A percentile compares a stretch with the other conserved stretches of the same genome.
Evolutionary conservation across 73 alveolate genomes (phyloP).

Genomic region (Blepharisma japonicum): DNA sequence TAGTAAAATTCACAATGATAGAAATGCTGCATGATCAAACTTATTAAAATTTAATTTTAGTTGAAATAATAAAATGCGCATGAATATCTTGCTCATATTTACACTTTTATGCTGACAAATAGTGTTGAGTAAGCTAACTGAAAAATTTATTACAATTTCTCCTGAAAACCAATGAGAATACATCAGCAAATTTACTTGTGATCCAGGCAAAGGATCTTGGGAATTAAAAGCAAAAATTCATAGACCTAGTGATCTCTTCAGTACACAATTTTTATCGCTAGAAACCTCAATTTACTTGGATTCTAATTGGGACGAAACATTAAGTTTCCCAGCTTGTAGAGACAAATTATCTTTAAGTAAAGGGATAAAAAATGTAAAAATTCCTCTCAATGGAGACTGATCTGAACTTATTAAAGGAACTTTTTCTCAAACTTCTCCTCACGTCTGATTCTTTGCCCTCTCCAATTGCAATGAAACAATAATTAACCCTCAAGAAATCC

Average conservation of each 20-base stretch:
- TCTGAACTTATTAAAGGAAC: neutral
- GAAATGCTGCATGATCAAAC: too few species aligned
- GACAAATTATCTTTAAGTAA: neutral
- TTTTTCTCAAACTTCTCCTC: neutral
- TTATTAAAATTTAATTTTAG: too few species aligned
- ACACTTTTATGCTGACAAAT: too few species aligned
- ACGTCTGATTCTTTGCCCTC: conserved; percentile 13
- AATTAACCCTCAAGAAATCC: neutral
- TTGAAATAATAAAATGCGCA: too few species aligned
- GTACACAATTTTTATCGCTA: neutral
- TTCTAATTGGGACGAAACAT: neutral
- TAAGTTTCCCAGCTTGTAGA: neutral
- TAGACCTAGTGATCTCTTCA: neutral
- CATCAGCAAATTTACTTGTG: neutral
- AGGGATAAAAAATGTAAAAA: neutral
- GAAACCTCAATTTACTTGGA: conserved; percentile 2
- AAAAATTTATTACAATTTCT: neutral
- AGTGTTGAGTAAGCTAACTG: too few species aligned
- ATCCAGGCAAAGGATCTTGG: neutral
- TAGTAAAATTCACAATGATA: too few species aligned
- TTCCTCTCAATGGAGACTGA: conserved; percentile 30
- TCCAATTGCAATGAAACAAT: neutral
- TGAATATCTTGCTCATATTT: too few species aligned
- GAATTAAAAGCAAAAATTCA: neutral
- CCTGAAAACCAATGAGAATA: conserved; percentile 8